phyloP scores from a whole-genome alignment of 2,329 filamentous ascomycete species.

The Diaporthe ilicicola region DNA sequence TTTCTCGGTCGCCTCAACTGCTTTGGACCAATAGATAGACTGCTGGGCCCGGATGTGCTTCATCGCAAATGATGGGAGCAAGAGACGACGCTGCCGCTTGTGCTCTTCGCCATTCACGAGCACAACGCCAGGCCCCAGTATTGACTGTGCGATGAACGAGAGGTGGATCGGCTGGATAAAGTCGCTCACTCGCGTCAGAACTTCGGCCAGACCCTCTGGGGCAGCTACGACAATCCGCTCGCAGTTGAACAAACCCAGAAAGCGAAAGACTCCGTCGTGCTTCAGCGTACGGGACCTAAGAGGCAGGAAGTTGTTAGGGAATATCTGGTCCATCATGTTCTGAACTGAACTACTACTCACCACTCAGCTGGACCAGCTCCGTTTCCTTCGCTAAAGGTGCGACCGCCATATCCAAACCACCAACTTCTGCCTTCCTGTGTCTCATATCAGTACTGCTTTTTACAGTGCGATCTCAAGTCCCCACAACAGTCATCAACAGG shows the following conservation, averaged over 20 bases:
- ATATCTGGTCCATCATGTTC: no score
- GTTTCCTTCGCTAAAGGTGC: conserved; percentile 3
- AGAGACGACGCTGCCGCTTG: neutral
- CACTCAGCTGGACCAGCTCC: conserved; percentile 9
- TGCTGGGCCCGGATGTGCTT: conserved; percentile 9
- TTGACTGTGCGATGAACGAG: neutral
- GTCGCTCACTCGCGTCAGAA: neutral
- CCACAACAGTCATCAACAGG: neutral
- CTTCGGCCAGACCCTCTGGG: neutral
- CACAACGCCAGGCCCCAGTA: neutral
- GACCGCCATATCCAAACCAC: neutral
- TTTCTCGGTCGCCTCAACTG: neutral
- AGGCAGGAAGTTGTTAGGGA: neutral
- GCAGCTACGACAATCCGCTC: neutral
- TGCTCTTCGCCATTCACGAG: neutral
- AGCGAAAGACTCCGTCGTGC: neutral
- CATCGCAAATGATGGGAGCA: conserved; percentile 8
- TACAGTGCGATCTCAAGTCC: neutral
- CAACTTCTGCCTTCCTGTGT: neutral
- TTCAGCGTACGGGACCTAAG: neutral
- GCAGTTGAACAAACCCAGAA: conserved; percentile 3
- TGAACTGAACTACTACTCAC: neutral
- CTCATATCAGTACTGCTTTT: neutral
- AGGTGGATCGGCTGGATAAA: conserved; percentile 5
- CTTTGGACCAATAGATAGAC: conserved; percentile 7